These are phyloP conservation scores for Lindgomyces ingoldianus DNA, from an alignment of 495 filamentous ascomycete species.

Conservation along the genomic window DNA sequence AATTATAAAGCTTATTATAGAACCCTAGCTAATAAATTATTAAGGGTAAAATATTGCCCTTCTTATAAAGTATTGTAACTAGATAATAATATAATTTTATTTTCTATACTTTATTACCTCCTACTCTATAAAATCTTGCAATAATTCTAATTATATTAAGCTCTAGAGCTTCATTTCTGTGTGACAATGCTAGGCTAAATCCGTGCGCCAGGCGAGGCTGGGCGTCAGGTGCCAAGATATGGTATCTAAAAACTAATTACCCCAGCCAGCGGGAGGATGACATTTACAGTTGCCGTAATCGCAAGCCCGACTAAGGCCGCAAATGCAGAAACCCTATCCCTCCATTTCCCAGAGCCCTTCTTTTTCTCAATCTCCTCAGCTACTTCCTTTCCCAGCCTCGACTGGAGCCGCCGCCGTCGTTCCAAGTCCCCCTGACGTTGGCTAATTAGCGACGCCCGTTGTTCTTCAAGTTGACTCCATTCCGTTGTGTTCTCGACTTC, in stretches of 20 bases:
- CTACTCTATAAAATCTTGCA: too few species aligned
- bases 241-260: conserved; percentile 1
- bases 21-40: too few species aligned
- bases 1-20: too few species aligned
- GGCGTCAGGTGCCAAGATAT: too few species aligned
- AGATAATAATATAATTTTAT: too few species aligned
- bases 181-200: too few species aligned
- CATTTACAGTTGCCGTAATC: neutral
- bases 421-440: neutral
- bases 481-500: neutral
- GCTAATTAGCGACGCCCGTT: neutral
- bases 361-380: neutral
- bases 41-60: too few species aligned
- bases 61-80: too few species aligned
- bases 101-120: too few species aligned
- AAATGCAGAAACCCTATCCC: neutral
- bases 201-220: too few species aligned
- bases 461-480: neutral
- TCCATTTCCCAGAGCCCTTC: neutral
- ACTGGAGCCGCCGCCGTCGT: neutral
- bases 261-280: neutral
- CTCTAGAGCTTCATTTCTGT: too few species aligned
- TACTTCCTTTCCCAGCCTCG: neutral
- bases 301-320: neutral
- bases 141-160: too few species aligned